Conservation (phyloP, 1,139 yeast genomes). For the Pichia sp. region DNA sequence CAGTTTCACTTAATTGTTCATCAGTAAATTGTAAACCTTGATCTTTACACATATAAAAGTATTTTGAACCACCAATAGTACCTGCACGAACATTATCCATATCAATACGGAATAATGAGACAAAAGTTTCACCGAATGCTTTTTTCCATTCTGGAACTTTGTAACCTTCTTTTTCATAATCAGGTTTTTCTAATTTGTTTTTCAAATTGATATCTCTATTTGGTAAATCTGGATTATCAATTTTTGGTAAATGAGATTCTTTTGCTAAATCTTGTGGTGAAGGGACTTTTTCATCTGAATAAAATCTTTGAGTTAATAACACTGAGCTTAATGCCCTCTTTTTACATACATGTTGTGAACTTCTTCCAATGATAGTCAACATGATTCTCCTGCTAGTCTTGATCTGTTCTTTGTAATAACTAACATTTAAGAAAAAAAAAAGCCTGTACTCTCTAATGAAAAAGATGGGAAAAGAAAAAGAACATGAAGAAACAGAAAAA, state of each 20-base stretch:
- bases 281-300: slow-evolving; percentile 4
- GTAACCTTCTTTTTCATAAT: slow-evolving; percentile 53
- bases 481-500: no score
- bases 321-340: background rate
- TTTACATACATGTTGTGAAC: background rate
- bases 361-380: background rate
- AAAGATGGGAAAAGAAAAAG: no score
- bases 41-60: slow-evolving; percentile 78
- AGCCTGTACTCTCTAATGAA: no score
- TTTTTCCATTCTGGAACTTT: slow-evolving; percentile 65
- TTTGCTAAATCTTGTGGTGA: slow-evolving; percentile 33
- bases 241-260: slow-evolving; percentile 43
- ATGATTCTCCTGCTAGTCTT: no score
- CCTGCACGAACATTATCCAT: slow-evolving; percentile 93
- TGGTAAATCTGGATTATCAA: slow-evolving; percentile 35
- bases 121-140: slow-evolving; percentile 63
- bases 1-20: slow-evolving; percentile 60
- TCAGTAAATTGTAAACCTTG: slow-evolving; percentile 75
- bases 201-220: slow-evolving; percentile 31
- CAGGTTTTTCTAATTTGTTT: slow-evolving; percentile 29
- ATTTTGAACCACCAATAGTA: slow-evolving; percentile 85
- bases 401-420: no score
- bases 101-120: slow-evolving; percentile 65
- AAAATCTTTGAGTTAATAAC: background rate
- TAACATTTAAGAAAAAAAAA: no score